Percentiles rank a stretch among this genome's conserved stretches.
These are phyloP conservation scores for Aphanomyces cochlioides DNA, from an alignment of 352 stramenopile species.

Conservation along the genomic window DNA sequence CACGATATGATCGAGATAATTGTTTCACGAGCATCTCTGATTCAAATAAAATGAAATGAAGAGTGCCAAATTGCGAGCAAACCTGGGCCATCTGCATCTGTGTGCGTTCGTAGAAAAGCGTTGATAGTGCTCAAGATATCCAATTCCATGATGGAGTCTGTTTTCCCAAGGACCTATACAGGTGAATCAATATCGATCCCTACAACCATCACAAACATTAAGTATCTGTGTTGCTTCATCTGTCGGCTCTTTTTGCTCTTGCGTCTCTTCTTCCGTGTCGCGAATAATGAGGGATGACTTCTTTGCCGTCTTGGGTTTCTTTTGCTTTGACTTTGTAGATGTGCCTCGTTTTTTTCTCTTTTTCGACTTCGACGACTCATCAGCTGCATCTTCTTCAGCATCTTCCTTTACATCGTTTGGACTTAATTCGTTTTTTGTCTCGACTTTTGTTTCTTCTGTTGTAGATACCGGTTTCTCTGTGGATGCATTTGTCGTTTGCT, in stretches of 20 bases:
- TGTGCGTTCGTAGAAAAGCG: constrained; percentile 73
- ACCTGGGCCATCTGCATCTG: constrained; percentile 63
- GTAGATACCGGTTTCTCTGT: background rate
- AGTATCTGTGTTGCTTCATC: constrained; percentile 65
- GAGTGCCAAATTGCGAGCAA: background rate
- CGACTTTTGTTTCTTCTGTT: background rate
- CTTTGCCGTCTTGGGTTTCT: constrained; percentile 49
- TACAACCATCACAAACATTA: constrained; percentile 26
- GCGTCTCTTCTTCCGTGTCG: constrained; percentile 64
- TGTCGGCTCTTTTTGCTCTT: constrained; percentile 43
- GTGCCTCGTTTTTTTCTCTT: constrained; percentile 42
- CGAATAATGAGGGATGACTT: constrained; percentile 67
- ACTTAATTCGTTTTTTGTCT: background rate
- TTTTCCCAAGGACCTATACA: constrained; percentile 50
- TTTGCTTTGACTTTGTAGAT: constrained; percentile 37
- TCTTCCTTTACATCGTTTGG: constrained; percentile 15
- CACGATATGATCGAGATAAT: constrained; percentile 80
- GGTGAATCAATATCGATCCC: background rate
- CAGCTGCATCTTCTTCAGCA: background rate
- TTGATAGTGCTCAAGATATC: constrained; percentile 80
- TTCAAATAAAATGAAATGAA: background rate
- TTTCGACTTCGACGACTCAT: constrained; percentile 23
- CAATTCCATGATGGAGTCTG: constrained; percentile 80
- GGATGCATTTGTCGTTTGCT: background rate
- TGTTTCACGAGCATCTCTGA: constrained; percentile 78